phyloP scores from a whole-genome alignment of 2,329 filamentous ascomycete species.

The Microdochium paspali region DNA sequence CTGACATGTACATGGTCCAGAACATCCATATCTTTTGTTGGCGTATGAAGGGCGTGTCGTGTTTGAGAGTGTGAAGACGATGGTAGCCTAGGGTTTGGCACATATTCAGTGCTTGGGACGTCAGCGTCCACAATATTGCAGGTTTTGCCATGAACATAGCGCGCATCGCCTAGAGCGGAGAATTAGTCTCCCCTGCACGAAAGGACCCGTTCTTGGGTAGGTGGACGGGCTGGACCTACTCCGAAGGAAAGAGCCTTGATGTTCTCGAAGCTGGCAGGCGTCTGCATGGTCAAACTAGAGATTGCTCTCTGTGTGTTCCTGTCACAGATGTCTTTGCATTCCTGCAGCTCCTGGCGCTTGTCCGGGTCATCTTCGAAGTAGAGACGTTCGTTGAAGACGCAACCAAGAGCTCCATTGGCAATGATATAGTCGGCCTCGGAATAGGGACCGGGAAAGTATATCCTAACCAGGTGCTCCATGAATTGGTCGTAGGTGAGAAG shows the following conservation, averaged over 20 bases:
- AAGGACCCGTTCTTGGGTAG: no score
- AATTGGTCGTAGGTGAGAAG: conserved; percentile 35
- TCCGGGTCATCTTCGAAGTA: conserved; percentile 22
- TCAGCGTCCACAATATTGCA: conserved; percentile 55
- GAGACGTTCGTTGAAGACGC: conserved; percentile 37
- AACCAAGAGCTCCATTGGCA: conserved; percentile 38
- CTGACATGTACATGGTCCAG: conserved; percentile 44
- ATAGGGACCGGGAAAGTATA: conserved; percentile 39
- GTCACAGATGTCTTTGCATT: conserved; percentile 24
- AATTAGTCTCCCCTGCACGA: no score
- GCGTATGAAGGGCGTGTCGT: conserved; percentile 17
- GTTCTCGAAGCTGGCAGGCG: conserved; percentile 43
- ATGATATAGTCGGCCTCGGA: conserved; percentile 36
- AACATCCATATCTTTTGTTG: conserved; percentile 26
- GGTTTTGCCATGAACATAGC: conserved; percentile 53
- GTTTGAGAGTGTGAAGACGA: conserved; percentile 25
- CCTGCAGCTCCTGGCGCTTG: conserved; percentile 24
- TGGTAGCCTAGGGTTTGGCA: conserved; percentile 57
- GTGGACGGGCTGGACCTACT: conserved; percentile 25
- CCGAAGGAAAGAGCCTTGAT: conserved; percentile 50
- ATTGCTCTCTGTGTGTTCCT: conserved; percentile 39
- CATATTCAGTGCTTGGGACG: conserved; percentile 46
- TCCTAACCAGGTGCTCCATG: conserved; percentile 30
- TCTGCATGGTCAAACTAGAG: conserved; percentile 42
- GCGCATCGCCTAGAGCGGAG: conserved; percentile 42